Conservation (phyloP, 345 rosid genomes). For the Gossypium longicalyx region DNA sequence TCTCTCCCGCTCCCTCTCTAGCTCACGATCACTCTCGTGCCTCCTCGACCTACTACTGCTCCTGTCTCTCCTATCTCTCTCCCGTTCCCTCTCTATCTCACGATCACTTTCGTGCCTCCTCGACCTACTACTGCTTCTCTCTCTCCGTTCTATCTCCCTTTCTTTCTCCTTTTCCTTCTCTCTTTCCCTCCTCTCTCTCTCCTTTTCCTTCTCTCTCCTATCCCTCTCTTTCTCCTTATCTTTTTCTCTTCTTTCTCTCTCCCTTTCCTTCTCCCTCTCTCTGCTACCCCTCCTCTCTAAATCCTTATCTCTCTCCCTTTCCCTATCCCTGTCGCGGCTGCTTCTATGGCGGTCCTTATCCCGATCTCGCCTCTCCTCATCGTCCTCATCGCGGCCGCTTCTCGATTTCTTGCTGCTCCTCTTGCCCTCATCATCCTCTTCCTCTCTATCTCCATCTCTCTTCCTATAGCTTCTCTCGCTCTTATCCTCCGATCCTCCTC, state of each 20-base stretch:
- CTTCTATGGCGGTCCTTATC: conserved; percentile 49
- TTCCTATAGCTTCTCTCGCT: conserved; percentile 70
- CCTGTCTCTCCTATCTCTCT: conserved; percentile 26
- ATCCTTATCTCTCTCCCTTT: conserved; percentile 34
- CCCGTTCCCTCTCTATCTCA: conserved; percentile 37
- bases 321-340: conserved; percentile 36
- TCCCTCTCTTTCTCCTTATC: conserved; percentile 29
- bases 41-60: conserved; percentile 39
- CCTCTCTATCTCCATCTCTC: conserved; percentile 47
- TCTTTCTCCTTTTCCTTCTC: conserved; percentile 36
- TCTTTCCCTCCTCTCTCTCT: conserved; percentile 13
- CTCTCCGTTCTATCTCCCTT: conserved; percentile 29
- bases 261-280: conserved; percentile 32
- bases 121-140: conserved; percentile 34
- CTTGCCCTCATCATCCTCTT: conserved; percentile 40
- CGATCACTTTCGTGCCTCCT: conserved; percentile 36
- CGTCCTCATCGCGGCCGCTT: conserved; percentile 52
- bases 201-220: conserved; percentile 13
- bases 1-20: conserved; percentile 34
- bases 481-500: conserved; percentile 40
- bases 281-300: conserved; percentile 34
- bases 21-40: conserved; percentile 34
- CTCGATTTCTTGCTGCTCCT: conserved; percentile 57
- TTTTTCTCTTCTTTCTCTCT: conserved; percentile 34
- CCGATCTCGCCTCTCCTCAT: conserved; percentile 43